Evolutionary conservation across 495 filamentous ascomycete genomes (phyloP), one percentile per base, ranked within the genome.

Genomic region (Cercophora scortea): DNA sequence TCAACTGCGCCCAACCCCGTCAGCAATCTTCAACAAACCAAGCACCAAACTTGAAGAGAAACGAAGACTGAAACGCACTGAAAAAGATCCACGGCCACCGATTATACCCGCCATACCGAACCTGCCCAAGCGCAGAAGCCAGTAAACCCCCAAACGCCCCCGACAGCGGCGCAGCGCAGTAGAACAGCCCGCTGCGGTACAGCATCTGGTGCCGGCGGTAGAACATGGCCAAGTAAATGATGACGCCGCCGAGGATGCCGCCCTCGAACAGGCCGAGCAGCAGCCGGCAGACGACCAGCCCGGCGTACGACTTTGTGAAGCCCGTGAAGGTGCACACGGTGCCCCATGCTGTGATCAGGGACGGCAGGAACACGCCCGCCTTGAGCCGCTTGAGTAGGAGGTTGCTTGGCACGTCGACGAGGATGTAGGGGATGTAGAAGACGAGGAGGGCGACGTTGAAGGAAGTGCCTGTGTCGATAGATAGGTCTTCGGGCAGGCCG

Each of bases 71-170:
- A 49, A 33, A 39, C 49, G n/a, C 17, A 56, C 51, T 63, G 45
- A 71, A 71, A 61, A 73, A 72, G 35, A 72, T 73, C 65, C 65
- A 72, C 1, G 66, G 71, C 74, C 74, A 77, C 17, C 64, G 61
- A 53, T 73, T 63, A 57, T 78, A 76, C 9, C 67, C 67, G 19
- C 60, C 53, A 18, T 62, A 63, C 13, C 58, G 47, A 43, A 79
- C 75, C 54, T 49, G 67, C 18, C 12, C 64, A 64, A 50, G 70
- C 43, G 6, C 80, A 75, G n/a, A 76, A 71, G 4, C 81, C 79
- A 88, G 73, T 17, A 86, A 65, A 10, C 82, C 82, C 8, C 81
- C 81, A 62, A 87, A 86, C 3, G 83, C 83, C 13, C 83, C 82
- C 54, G 70, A 75, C 10, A 85, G 62, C 13, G 83, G 71, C 6